Conservation (phyloP, 2,329 filamentous ascomycete species). For the Botryotinia globosa region DNA sequence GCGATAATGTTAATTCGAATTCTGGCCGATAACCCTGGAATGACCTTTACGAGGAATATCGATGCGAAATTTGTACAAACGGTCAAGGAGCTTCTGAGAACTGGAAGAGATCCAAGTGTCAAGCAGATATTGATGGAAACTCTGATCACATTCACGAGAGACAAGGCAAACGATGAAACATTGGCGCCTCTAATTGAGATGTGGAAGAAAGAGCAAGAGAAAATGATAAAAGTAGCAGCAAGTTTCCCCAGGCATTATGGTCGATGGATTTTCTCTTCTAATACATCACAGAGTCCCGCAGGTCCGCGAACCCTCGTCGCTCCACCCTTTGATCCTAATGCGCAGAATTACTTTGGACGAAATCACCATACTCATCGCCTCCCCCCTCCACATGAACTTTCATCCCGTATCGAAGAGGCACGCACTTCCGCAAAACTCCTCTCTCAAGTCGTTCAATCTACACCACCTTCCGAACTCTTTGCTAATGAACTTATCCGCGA, state of each 20-base stretch:
- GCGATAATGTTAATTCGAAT: conserved; percentile 94
- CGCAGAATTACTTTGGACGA: conserved; percentile 45
- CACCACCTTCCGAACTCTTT: conserved; percentile 70
- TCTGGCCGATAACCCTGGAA: conserved; percentile 84
- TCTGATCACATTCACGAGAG: conserved; percentile 70
- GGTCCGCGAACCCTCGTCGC: conserved; percentile 45
- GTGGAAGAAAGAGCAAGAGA: conserved; percentile 85
- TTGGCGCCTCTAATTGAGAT: conserved; percentile 70
- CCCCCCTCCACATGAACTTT: conserved; percentile 73
- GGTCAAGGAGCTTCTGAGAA: conserved; percentile 70
- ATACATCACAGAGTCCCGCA: conserved; percentile 28
- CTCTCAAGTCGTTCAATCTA: conserved; percentile 87
- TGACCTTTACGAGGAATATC: conserved; percentile 85
- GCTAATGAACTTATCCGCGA: conserved; percentile 87
- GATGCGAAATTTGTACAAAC: conserved; percentile 80
- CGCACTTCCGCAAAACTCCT: conserved; percentile 86
- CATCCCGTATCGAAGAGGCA: conserved; percentile 83
- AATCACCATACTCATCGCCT: conserved; percentile 47
- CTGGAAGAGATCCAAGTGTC: conserved; percentile 70
- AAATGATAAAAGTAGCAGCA: conserved; percentile 49
- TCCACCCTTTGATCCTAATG: conserved; percentile 44
- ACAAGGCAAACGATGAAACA: conserved; percentile 67
- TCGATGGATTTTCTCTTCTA: neutral
- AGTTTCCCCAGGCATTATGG: conserved; percentile 15
- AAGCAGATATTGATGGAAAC: conserved; percentile 86